Evolutionary conservation across 116 monocot species (phyloP), one percentile per base, ranked within the genome.

Genomic region (Trichopus zeylanicus): DNA sequence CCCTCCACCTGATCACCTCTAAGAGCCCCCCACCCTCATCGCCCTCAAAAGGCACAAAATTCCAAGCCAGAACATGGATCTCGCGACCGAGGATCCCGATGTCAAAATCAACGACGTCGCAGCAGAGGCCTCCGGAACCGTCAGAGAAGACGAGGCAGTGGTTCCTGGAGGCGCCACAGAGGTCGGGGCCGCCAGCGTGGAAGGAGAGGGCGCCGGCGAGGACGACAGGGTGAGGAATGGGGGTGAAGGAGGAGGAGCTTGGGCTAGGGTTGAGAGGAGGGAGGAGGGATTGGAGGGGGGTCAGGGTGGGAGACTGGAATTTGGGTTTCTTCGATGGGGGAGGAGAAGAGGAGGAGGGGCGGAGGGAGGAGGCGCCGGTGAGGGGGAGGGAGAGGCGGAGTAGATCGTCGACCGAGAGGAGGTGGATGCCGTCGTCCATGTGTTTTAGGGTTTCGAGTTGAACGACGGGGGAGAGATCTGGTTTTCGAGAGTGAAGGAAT

Each of bases 61-160:
- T 97, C 82, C 84, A 91, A 1, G 91, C 87, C 34, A 80, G 69
- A 7, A 91, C 85, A 11, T 57, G 59, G 67, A 97, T 70, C 60
- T 68, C 35, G 15, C 57, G 63, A 19, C 79, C 77, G 32, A 97
- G 8, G 23, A 84, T 30, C 19, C 38, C 26, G 56, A 70, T 57
- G 28, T 97, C 81, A 30, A 87, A 73, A 28, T 77, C 79, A 3
- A 87, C 63, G 52, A 91, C 13, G 31, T 66, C 74, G 72, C 87
- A 87, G 69, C 87, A 97, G 42, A 91, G 56, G 12, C 29, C 64
- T 16, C 65, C 61, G 37, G 83, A 53, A 18, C 48, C 63, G 35
- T 87, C 97, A 18, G 77, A 87, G 69, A 97, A 81, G 37, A 67
- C 77, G 61, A 98, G 67, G 73, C 88, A 82, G 33, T 73, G 81